A percentile compares a stretch with the other conserved stretches of the same genome.
phyloP scores from a whole-genome alignment of 1,139 yeast genomes.

The Taiozyma sp. region DNA sequence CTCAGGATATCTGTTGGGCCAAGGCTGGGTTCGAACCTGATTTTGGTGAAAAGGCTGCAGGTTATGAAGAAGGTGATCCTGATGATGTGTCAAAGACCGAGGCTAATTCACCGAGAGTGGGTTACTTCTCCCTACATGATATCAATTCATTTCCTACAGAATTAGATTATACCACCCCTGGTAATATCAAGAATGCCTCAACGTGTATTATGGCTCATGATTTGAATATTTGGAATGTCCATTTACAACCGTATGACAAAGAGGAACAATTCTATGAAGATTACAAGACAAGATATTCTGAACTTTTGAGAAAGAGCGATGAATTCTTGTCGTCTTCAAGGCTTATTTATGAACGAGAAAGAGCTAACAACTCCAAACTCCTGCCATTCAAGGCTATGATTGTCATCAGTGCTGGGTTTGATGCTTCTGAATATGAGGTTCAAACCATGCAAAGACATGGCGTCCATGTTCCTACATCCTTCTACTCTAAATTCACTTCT shows the following conservation, averaged over 20 bases:
- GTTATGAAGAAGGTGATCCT: constrained; percentile 30
- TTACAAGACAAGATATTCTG: constrained; percentile 59
- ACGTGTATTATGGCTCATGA: constrained; percentile 80
- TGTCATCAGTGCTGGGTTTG: constrained; percentile 81
- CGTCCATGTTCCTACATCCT: constrained; percentile 78
- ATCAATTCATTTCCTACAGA: constrained; percentile 87
- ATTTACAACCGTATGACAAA: constrained; percentile 59
- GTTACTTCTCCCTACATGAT: constrained; percentile 83
- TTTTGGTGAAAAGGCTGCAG: constrained; percentile 28
- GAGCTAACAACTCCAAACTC: constrained; percentile 37
- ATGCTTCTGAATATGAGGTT: constrained; percentile 82
- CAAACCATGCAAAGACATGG: constrained; percentile 84
- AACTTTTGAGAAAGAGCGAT: constrained; percentile 62
- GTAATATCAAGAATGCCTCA: constrained; percentile 71
- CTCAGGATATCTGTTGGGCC: constrained; percentile 85
- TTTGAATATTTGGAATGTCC: constrained; percentile 81
- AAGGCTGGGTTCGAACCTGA: constrained; percentile 60
- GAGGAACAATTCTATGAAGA: constrained; percentile 61
- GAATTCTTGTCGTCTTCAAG: constrained; percentile 52
- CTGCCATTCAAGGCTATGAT: constrained; percentile 65
- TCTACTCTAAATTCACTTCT: constrained; percentile 67
- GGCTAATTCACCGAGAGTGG: constrained; percentile 61
- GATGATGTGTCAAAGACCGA: constrained; percentile 52
- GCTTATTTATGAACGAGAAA: constrained; percentile 26
- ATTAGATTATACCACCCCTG: constrained; percentile 68